Evolutionary conservation across 2,329 filamentous ascomycete species (phyloP), one percentile per base, ranked within the genome.

Genomic region (Metarhizium anisopliae): DNA sequence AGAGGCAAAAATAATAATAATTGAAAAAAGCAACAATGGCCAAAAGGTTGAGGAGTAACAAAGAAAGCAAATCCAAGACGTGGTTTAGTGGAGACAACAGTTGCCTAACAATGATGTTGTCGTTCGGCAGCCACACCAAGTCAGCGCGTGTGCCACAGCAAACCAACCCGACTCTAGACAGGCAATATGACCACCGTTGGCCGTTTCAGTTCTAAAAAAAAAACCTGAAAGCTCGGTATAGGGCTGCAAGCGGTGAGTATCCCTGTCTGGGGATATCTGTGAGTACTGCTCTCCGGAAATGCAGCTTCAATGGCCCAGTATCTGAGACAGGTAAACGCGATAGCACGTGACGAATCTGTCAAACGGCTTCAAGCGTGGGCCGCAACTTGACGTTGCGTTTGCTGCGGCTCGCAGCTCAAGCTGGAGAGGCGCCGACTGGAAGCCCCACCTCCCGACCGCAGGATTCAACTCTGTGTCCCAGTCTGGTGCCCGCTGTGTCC

Each of bases 361-460:
- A 14, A 18, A 42, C 40, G 40, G 1, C 14, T 16, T 16, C 25
- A 25, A 25, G 25, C 25, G 25, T 25, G 25, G 25, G 25, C 4
- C 25, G 25, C 25, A 25, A 25, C 4, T 25, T 3, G 25, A 25
- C 4, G 25, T 25, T 25, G 25, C 25, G 25, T 25, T 25, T 25
- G 25, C 25, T 25, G 25, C 25, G 25, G 25, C 25, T 25, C 25
- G 25, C 25, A 25, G 25, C 20, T 20, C 20, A 11, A 25, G 30
- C 18, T 25, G 35, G 54, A 49, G 45, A 47, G 50, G 30, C 29
- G 16, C 51, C 55, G 51, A 51, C 7, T 53, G 51, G 55, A 49
- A 38, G 51, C 51, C 47, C 55, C 55, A 56, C 51, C 47, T 38
- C 18, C 55, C 51, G 47, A 53, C 20, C 20, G 45, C 32, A 35